These are phyloP conservation scores for Penicillium chermesinum DNA, from an alignment of 495 filamentous ascomycete species.

Conservation along the genomic window DNA sequence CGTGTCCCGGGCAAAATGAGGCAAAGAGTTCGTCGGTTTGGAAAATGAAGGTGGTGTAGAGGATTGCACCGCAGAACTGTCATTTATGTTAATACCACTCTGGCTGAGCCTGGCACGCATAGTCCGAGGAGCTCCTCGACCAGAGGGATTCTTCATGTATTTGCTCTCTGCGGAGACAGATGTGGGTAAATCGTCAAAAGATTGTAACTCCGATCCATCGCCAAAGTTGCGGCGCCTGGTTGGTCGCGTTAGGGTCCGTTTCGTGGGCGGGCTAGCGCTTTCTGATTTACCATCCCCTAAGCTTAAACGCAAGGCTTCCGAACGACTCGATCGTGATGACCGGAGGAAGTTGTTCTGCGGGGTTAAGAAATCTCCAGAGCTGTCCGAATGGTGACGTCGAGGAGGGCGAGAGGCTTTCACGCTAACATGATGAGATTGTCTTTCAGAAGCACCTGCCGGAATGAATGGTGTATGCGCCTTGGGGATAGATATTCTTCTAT, in stretches of 20 bases:
- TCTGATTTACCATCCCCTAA: constrained; percentile 43
- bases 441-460: constrained; percentile 66
- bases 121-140: constrained; percentile 62
- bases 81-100: constrained; percentile 36
- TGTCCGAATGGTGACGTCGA: constrained; percentile 69
- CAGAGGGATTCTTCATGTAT: constrained; percentile 74
- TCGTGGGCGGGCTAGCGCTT: constrained; percentile 43
- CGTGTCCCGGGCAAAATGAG: constrained; percentile 90
- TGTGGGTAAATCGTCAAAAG: constrained; percentile 92
- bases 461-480: constrained; percentile 70
- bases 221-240: constrained; percentile 74
- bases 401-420: constrained; percentile 64
- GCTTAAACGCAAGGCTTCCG: constrained; percentile 40
- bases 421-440: constrained; percentile 73
- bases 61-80: constrained; percentile 53
- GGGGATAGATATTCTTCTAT: constrained; percentile 51
- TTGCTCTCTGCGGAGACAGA: constrained; percentile 74
- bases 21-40: constrained; percentile 51
- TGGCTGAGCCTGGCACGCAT: constrained; percentile 58
- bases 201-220: constrained; percentile 85
- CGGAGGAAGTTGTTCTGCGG: constrained; percentile 47
- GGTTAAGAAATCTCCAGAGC: constrained; percentile 45
- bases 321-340: constrained; percentile 40
- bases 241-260: constrained; percentile 68
- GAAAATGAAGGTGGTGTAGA: constrained; percentile 45